Percentiles rank a stretch among this genome's conserved stretches.
These are phyloP conservation scores for Castanea crenata DNA, from an alignment of 306 rosid genomes.

Conservation along the genomic window DNA sequence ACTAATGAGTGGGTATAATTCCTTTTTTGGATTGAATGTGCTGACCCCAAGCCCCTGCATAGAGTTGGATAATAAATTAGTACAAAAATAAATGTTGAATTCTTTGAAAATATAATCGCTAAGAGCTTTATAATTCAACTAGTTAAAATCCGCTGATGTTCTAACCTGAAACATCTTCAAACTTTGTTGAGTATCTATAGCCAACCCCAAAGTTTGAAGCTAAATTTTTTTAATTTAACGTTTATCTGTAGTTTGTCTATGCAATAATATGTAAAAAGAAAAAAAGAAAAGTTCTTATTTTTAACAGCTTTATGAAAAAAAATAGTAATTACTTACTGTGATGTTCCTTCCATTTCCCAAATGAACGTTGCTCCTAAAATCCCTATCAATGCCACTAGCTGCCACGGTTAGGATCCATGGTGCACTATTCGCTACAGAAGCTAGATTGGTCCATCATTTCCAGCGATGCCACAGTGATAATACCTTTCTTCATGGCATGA, in stretches of 20 bases:
- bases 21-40: constrained; percentile 51
- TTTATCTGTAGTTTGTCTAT: too few relatives aligned
- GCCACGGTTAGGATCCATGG: constrained; percentile 94
- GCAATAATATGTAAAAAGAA: too few relatives aligned
- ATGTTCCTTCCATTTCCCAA: constrained; percentile 68
- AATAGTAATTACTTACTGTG: constrained; percentile 45
- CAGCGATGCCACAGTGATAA: constrained; percentile 80
- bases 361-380: constrained; percentile 49
- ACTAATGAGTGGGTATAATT: constrained; percentile 52
- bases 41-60: constrained; percentile 72
- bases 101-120: neutral
- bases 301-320: neutral
- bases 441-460: constrained; percentile 71
- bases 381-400: constrained; percentile 82
- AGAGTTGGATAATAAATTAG: constrained; percentile 6
- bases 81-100: constrained; percentile 1
- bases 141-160: too few relatives aligned
- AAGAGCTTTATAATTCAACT: too few relatives aligned
- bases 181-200: too few relatives aligned
- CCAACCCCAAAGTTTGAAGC: too few relatives aligned
- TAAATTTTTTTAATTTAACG: too few relatives aligned
- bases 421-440: constrained; percentile 54
- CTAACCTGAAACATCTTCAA: too few relatives aligned
- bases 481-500: constrained; percentile 81
- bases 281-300: too few relatives aligned